Percentiles rank a stretch among this genome's conserved stretches.
Evolutionary conservation across 78 protist species (phyloP).

Genomic region (Mastigamoeba balamuthi): DNA sequence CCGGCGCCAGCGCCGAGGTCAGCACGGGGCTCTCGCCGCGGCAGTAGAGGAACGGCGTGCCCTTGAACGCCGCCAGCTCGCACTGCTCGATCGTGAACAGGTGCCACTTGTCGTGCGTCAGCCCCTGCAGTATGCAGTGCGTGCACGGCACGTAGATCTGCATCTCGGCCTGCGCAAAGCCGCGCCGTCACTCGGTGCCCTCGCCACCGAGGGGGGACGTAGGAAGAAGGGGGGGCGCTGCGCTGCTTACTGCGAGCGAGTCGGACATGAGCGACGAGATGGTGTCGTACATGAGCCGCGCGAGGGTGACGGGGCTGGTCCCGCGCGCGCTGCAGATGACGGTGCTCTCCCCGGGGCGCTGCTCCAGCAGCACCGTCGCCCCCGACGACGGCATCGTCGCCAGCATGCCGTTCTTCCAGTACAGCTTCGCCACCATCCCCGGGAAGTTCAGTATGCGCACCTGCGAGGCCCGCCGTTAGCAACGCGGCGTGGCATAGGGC

Average conservation of each 20-base stretch:
- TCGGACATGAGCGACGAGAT: constrained; percentile 30
- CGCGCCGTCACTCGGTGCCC: neutral
- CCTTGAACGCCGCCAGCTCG: constrained; percentile 50
- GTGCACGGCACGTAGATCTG: constrained; percentile 36
- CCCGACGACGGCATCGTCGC: too few relatives aligned
- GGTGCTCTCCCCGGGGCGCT: too few relatives aligned
- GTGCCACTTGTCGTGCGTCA: constrained; percentile 9
- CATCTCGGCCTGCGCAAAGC: too few relatives aligned
- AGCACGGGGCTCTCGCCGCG: too few relatives aligned
- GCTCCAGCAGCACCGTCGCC: too few relatives aligned
- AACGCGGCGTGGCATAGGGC: too few relatives aligned
- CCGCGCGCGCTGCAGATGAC: too few relatives aligned
- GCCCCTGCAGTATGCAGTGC: constrained; percentile 26
- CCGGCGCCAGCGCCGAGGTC: constrained; percentile 36
- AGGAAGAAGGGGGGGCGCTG: neutral
- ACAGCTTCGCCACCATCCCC: constrained; percentile 14
- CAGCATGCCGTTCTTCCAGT: constrained; percentile 55
- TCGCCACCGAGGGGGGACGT: neutral
- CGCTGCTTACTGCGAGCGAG: constrained; percentile 3
- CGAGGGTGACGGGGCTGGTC: too few relatives aligned
- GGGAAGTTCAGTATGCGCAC: constrained; percentile 37
- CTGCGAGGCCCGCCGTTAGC: too few relatives aligned
- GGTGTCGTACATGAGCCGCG: constrained; percentile 33
- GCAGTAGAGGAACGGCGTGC: constrained; percentile 27
- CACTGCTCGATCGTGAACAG: constrained; percentile 42